These are phyloP conservation scores for Cymbopogon citratus DNA, from an alignment of 176 grass and related monocot genomes.

Conservation along the genomic window DNA sequence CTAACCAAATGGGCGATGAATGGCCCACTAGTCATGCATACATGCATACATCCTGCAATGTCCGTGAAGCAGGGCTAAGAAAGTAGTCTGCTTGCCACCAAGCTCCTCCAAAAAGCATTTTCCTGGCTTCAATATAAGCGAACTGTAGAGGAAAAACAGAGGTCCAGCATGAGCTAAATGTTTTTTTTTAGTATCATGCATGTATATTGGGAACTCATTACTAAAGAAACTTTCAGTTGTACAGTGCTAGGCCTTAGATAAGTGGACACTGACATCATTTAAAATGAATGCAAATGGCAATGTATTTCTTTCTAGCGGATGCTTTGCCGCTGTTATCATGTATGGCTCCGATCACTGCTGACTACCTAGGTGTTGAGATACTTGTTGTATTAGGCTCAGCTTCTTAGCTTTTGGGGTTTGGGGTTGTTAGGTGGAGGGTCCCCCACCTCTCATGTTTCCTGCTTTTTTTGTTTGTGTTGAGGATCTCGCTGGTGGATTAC, in stretches of 20 bases:
- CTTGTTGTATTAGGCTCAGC: no score
- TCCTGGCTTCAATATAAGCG: background rate
- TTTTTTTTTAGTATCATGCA: background rate
- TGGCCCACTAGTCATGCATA: background rate
- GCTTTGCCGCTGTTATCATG: no score
- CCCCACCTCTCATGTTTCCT: no score
- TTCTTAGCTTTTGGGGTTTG: no score
- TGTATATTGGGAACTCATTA: background rate
- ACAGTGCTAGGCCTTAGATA: background rate
- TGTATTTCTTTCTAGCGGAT: background rate
- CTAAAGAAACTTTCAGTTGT: background rate
- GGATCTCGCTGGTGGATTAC: no score
- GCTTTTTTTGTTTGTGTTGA: no score
- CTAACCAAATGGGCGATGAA: background rate
- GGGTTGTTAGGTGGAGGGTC: no score
- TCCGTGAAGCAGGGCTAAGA: background rate
- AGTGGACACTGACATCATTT: background rate
- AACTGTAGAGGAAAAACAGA: background rate
- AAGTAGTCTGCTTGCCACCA: background rate
- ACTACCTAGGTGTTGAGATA: no score
- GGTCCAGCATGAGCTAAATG: background rate
- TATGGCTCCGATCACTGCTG: no score
- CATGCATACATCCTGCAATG: background rate
- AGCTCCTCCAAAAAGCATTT: conserved; percentile 14
- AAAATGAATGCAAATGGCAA: background rate